Conservation (phyloP, 257 asterid genomes). For the Paraleonurus japonicus region DNA sequence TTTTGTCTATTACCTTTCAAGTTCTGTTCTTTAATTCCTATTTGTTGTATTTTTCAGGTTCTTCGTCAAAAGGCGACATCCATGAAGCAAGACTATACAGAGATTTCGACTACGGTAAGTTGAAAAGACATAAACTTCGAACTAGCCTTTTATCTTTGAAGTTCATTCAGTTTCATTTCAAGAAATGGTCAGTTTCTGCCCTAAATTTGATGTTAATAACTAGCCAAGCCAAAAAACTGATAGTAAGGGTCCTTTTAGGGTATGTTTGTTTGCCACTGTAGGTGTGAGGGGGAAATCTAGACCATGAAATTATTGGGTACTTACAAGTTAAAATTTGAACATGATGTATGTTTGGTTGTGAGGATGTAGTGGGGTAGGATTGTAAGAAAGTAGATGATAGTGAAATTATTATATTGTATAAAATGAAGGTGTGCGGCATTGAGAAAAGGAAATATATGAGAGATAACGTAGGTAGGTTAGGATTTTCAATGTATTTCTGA, state of each 20-base stretch:
- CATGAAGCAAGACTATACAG: slow-evolving; percentile 96
- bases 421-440: not conserved
- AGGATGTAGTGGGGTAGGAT: not conserved
- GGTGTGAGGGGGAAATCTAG: not conserved
- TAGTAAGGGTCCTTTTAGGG: not conserved
- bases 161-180: slow-evolving; percentile 10
- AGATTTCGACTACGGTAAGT: slow-evolving; percentile 82
- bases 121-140: slow-evolving; percentile 13
- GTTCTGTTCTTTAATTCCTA: slow-evolving; percentile 41
- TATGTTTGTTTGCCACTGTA: not conserved
- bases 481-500: not conserved
- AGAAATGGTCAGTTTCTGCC: slow-evolving; percentile 9
- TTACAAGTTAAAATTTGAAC: not conserved
- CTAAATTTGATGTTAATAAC: slow-evolving; percentile 13
- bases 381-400: not conserved
- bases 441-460: not conserved
- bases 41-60: slow-evolving; percentile 73
- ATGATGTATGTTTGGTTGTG: not conserved
- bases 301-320: too few species aligned
- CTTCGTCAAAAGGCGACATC: slow-evolving; percentile 97
- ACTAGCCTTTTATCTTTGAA: slow-evolving; percentile 24
- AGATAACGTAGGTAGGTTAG: not conserved
- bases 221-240: slow-evolving; percentile 18
- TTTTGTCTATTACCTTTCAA: slow-evolving; percentile 23
- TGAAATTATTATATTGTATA: not conserved